Base-by-base conservation (phyloP, 2,329 filamentous ascomycete species). In the Talaromyces sp. region DNA sequence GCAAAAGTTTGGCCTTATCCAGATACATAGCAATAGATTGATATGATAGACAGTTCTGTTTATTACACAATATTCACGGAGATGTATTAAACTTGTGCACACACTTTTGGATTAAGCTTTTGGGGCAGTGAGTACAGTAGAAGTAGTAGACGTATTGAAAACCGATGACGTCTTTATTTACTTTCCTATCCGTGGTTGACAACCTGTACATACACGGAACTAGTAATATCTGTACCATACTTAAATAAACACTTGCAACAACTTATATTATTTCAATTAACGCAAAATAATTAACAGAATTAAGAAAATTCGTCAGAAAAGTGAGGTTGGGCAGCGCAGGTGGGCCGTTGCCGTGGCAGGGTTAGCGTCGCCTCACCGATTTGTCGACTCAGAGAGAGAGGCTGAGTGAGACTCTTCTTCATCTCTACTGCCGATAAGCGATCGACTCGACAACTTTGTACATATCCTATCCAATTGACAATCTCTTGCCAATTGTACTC, bases 271-370 rank as follows among this genome's bases (percentile, higher is more conserved):
- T n/a, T 2, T 5, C 16, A n/a, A n/a, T 40, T 51, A 51, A 28
- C 8, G 27, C 18, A 51, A 27, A 14, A 12, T 51, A 51, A 56
- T 23, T 1, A 33, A 23, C 23, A 34, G 5, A 55, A 55, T 30
- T 23, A 8, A 28, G 5, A 18, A 8, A 9, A 18, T 7, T 34
- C 9, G 14, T 9, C 16, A 16, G 50, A 30, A 28, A 53, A 31
- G 31, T 8, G 6, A 31, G 53, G 27, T 40, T 40, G 34, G 53
- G 53, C 53, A 40, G 23, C 55, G n/a, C 44, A 30, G 31, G 59
- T 56, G 59, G 59, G 54, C 59, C 54, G 59, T 61, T 61, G 59
- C 59, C 59, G 59, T 61, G 59, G 59, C 59, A 44, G 52, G 51
- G 18, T 31, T 31, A 53, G 50, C 30, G 50, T 16, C 23, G 34